phyloP scores from a whole-genome alignment of 1,284 basidiomycete species.

The Taiwanofungus camphoratus region DNA sequence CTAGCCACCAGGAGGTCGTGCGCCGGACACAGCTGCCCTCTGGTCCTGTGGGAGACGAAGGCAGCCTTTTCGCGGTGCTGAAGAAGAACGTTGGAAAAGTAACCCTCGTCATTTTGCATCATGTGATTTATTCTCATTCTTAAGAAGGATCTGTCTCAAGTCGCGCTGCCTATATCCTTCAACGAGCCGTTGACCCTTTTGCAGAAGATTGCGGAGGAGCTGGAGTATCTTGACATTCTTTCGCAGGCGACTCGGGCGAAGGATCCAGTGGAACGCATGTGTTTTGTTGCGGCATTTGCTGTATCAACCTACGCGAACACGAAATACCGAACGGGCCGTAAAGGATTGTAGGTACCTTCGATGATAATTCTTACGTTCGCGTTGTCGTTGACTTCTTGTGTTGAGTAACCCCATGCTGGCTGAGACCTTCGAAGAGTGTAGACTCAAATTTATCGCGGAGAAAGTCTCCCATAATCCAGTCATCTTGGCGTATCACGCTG shows the following conservation, averaged over 20 bases:
- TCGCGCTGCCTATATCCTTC: conserved; percentile 82
- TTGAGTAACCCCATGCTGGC: conserved; percentile 80
- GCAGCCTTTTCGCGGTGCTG: conserved; percentile 79
- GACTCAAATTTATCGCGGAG: conserved; percentile 80
- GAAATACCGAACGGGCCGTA: conserved; percentile 72
- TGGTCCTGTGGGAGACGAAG: conserved; percentile 73
- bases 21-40: conserved; percentile 65
- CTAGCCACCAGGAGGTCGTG: conserved; percentile 22
- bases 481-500: conserved; percentile 79
- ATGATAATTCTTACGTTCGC: neutral
- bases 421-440: conserved; percentile 82
- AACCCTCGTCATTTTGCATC: conserved; percentile 7
- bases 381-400: conserved; percentile 6
- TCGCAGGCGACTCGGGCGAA: conserved; percentile 55
- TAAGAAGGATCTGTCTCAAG: conserved; percentile 82
- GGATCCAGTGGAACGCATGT: conserved; percentile 71
- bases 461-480: conserved; percentile 87
- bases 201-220: conserved; percentile 76
- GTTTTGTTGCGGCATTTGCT: conserved; percentile 77
- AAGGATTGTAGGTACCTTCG: conserved; percentile 68
- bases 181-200: conserved; percentile 85
- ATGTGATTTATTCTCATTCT: too few species aligned
- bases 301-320: conserved; percentile 83
- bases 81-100: conserved; percentile 94
- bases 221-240: conserved; percentile 75